Evolutionary conservation across 2,329 filamentous ascomycete species (phyloP).

Genomic region (Rachicladosporium sp.): DNA sequence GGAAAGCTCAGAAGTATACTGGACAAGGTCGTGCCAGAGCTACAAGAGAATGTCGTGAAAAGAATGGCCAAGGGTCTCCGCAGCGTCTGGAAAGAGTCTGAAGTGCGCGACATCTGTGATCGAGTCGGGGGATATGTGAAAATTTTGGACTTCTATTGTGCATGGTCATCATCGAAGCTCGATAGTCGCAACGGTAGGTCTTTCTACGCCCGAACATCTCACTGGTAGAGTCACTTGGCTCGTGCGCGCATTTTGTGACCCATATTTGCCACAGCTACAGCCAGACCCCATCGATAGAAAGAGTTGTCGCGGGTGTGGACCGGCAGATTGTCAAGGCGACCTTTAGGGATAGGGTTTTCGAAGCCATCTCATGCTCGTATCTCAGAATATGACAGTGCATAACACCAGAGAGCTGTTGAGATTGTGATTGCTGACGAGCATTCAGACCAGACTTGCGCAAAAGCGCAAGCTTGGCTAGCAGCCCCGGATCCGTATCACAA

Average conservation of each 20-base stretch:
- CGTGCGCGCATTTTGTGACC: no score
- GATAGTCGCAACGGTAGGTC: slow-evolving; percentile 1
- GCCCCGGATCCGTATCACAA: slow-evolving; percentile 10
- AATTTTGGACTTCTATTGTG: slow-evolving; percentile 2
- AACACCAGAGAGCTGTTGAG: no score
- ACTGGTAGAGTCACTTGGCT: no score
- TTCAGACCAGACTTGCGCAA: slow-evolving; percentile 7
- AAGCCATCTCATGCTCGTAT: no score
- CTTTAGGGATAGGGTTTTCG: no score
- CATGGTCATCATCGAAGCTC: slow-evolving; percentile 2
- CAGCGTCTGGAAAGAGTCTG: neutral
- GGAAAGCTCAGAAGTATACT: neutral
- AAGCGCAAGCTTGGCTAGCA: slow-evolving; percentile 12
- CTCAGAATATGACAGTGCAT: no score
- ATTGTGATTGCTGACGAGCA: slow-evolving; percentile 1
- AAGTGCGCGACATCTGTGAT: neutral
- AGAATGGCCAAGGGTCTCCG: neutral
- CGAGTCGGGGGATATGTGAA: neutral
- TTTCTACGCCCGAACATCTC: neutral
- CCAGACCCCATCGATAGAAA: no score
- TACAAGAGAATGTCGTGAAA: neutral
- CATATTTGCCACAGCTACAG: no score
- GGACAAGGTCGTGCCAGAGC: neutral
- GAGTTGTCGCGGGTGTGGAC: no score
- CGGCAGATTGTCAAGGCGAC: no score